phyloP scores from a whole-genome alignment of 768 basidiomycete genomes.

The Tephrocybe sp. region DNA sequence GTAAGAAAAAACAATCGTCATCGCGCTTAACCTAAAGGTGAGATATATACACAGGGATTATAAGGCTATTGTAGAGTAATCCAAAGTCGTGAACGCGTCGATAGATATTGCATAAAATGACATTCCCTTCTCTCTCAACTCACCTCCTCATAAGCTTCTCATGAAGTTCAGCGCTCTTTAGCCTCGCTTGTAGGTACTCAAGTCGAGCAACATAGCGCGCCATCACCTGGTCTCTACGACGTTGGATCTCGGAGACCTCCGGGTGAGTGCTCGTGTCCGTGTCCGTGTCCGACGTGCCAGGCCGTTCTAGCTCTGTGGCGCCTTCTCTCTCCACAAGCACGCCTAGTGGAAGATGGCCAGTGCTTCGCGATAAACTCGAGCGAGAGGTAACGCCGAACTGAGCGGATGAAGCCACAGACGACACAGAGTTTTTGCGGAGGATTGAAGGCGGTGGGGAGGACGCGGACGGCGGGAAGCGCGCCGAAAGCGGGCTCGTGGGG shows the following conservation, averaged over 20 bases:
- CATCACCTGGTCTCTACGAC: constrained; percentile 62
- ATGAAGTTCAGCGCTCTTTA: constrained; percentile 73
- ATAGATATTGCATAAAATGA: constrained; percentile 2
- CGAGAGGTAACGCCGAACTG: constrained; percentile 37
- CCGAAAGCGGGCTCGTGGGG: constrained; percentile 27
- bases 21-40: background rate
- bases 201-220: constrained; percentile 67
- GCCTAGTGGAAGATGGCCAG: constrained; percentile 39
- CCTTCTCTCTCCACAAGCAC: constrained; percentile 19
- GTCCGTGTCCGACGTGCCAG: constrained; percentile 16
- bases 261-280: constrained; percentile 24
- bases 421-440: constrained; percentile 45
- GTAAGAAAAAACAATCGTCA: background rate
- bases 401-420: constrained; percentile 54
- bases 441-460: constrained; percentile 22
- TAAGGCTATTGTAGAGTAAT: background rate
- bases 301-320: constrained; percentile 23
- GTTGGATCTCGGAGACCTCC: constrained; percentile 62
- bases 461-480: constrained; percentile 23
- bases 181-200: constrained; percentile 70
- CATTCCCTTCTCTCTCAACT: background rate
- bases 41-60: background rate
- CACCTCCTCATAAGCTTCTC: constrained; percentile 41
- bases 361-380: constrained; percentile 35
- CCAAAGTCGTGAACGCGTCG: background rate